phyloP scores from a whole-genome alignment of 257 asterid species.

The Lantana camara region DNA sequence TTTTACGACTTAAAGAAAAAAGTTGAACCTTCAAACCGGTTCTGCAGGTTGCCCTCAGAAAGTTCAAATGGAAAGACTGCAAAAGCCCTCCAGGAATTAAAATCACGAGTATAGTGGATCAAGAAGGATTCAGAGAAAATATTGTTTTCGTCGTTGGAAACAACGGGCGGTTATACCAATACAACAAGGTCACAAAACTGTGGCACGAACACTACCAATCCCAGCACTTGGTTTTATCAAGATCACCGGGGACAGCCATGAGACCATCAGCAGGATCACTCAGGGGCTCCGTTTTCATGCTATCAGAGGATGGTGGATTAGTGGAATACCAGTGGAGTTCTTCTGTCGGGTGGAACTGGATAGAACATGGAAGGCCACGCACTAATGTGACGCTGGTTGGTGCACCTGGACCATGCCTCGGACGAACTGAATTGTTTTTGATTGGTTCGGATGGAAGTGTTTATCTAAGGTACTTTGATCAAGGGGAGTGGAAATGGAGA shows the following conservation, averaged over 20 bases:
- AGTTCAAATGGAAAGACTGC: slow-evolving; percentile 95
- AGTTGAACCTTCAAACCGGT: neutral
- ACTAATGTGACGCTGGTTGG: slow-evolving; percentile 61
- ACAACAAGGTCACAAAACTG: slow-evolving; percentile 71
- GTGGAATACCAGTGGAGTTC: slow-evolving; percentile 76
- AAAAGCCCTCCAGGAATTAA: slow-evolving; percentile 53
- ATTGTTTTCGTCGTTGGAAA: slow-evolving; percentile 65
- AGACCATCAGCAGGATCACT: slow-evolving; percentile 44
- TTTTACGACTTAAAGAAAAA: neutral
- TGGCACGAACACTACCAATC: slow-evolving; percentile 93
- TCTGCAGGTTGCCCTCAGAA: slow-evolving; percentile 70
- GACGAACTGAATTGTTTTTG: slow-evolving; percentile 55
- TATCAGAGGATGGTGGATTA: slow-evolving; percentile 66
- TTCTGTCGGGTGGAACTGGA: slow-evolving; percentile 79
- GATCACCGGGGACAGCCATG: slow-evolving; percentile 68
- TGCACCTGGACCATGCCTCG: slow-evolving; percentile 88
- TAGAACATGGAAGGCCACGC: slow-evolving; percentile 80
- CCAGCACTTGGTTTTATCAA: slow-evolving; percentile 69
- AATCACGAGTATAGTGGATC: slow-evolving; percentile 73
- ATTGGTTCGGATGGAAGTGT: slow-evolving; percentile 79
- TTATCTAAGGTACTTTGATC: slow-evolving; percentile 61
- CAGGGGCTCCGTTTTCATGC: slow-evolving; percentile 80
- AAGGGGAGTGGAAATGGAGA: slow-evolving; percentile 79
- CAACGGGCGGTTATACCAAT: slow-evolving; percentile 74
- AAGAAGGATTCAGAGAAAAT: slow-evolving; percentile 74